Conservation (phyloP, 257 asterid genomes). For the Solanum chiquidenum region DNA sequence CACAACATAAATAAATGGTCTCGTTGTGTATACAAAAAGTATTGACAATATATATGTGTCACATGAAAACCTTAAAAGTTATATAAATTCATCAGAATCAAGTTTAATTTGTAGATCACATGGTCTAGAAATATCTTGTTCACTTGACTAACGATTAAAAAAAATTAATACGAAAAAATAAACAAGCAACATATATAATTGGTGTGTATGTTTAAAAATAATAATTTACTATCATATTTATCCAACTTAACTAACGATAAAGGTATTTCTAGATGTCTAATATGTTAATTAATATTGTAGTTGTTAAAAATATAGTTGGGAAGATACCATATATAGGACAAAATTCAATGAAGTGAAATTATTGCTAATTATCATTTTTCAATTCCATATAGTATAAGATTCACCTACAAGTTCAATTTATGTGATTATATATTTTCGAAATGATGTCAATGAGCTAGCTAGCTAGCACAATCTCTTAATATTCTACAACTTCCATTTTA, state of each 20-base stretch:
- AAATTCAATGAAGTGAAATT: slow-evolving; percentile 9
- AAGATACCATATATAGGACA: neutral
- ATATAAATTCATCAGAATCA: neutral
- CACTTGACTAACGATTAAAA: neutral
- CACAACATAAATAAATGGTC: neutral
- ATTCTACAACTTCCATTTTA: neutral
- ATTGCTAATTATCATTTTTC: neutral
- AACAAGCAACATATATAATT: neutral
- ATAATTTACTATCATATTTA: neutral
- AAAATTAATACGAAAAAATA: neutral
- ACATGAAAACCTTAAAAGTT: no score
- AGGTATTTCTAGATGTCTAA: neutral
- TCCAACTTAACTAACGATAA: neutral
- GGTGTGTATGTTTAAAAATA: neutral
- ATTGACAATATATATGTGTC: neutral
- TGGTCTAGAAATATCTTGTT: neutral
- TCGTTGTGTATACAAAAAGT: neutral
- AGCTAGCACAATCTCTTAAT: neutral
- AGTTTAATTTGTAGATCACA: neutral
- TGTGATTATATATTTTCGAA: neutral
- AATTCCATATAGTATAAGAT: neutral
- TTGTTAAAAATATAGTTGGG: neutral
- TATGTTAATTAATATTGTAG: neutral
- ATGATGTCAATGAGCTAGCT: neutral
- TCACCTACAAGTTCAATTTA: neutral